phyloP scores from a whole-genome alignment of 2,329 filamentous ascomycete species.

The Xylaria sp. region DNA sequence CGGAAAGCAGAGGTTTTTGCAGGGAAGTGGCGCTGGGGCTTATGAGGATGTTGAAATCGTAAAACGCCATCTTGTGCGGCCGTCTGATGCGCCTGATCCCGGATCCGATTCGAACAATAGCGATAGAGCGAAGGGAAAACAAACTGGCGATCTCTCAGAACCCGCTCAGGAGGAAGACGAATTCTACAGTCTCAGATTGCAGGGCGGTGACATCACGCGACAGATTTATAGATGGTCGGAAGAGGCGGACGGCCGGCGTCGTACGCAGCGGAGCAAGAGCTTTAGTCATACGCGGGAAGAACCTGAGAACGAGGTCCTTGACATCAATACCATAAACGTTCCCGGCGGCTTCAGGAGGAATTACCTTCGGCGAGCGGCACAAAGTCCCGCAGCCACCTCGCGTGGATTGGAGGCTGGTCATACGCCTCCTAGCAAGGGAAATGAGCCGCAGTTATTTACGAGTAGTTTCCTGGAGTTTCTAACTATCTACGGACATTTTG shows the following conservation, averaged over 20 bases:
- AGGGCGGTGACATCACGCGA: slow-evolving; percentile 93
- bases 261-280: slow-evolving; percentile 84
- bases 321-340: slow-evolving; percentile 91
- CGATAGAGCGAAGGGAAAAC: slow-evolving; percentile 65
- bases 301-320: slow-evolving; percentile 81
- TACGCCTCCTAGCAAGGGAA: slow-evolving; percentile 51
- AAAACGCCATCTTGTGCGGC: slow-evolving; percentile 85
- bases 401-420: slow-evolving; percentile 55
- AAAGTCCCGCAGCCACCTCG: slow-evolving; percentile 63
- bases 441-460: slow-evolving; percentile 77
- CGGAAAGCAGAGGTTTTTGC: slow-evolving; percentile 64
- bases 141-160: slow-evolving; percentile 53
- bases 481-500: slow-evolving; percentile 95
- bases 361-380: slow-evolving; percentile 81
- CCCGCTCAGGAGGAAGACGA: slow-evolving; percentile 72
- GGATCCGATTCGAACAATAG: slow-evolving; percentile 51
- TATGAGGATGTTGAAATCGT: slow-evolving; percentile 93
- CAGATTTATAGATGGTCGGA: slow-evolving; percentile 98
- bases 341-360: slow-evolving; percentile 95
- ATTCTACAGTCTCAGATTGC: slow-evolving; percentile 92
- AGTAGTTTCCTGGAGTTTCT: slow-evolving; percentile 96
- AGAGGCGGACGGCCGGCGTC: slow-evolving; percentile 78
- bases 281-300: slow-evolving; percentile 82
- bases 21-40: slow-evolving; percentile 64
- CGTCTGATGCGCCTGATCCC: slow-evolving; percentile 62